Base-by-base conservation (phyloP, 2,329 filamentous ascomycete species). In the Nemania sp. region DNA sequence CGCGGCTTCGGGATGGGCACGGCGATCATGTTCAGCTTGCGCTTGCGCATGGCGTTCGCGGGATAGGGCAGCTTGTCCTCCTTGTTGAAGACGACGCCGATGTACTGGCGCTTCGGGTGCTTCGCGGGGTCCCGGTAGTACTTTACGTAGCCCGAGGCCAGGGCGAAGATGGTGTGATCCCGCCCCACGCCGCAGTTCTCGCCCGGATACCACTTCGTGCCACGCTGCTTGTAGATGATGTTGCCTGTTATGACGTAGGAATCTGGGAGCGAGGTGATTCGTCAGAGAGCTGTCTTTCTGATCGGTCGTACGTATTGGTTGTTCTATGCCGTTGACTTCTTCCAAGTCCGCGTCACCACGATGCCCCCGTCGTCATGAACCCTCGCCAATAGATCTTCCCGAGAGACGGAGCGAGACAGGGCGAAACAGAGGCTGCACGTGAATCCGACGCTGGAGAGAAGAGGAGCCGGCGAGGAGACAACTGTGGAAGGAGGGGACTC, bases 201-300 rank as follows among this genome's bases (percentile, higher is more conserved):
- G 71, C 95, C 95, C 1, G 95, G 90, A 75, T 89, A 94, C 95
- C 95, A 99, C 71, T 88, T 86, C 3, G 95, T 96, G 70, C 95
- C 95, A 71, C 94, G 89, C 78, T 99, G 95, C 75, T 92, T 92
- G 85, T 95, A 99, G 78, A 99, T 90, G 77, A 99, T 99, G 81
- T 97, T 98, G 56, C 95, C 95, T 4, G 93, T 90, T 60, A 97
- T 90, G 37, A 99, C 95, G 76, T 89, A 96, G 80, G 97, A 90
- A 74, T 94, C 90, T 93, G 72, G 60, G 18, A 32, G 12, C n/a
- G n/a, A n/a, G n/a, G n/a, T 18, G 5, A n/a, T 32, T 32, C 18
- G 54, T 51, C 60, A 54, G 48, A 35, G 10, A 35, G 18, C 25
- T 42, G 12, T 34, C 5, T n/a, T n/a, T n/a, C n/a, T n/a, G n/a